phyloP scores from a whole-genome alignment of 495 filamentous ascomycete genomes.

The Penicillium bialowiezense region DNA sequence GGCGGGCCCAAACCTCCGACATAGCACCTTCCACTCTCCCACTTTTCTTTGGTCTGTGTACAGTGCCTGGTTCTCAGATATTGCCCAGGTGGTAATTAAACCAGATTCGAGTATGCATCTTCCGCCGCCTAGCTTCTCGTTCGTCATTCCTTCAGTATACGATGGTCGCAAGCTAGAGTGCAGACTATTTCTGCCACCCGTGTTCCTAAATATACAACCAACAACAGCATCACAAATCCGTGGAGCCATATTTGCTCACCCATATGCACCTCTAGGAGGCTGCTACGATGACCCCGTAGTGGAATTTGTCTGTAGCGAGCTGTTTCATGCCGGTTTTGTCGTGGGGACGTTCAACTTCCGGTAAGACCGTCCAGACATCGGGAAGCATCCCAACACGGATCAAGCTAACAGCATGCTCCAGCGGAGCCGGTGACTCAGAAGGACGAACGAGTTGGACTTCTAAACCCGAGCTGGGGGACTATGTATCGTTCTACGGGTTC shows the following conservation, averaged over 20 bases:
- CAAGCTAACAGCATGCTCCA: conserved; percentile 26
- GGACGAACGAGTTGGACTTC: conserved; percentile 84
- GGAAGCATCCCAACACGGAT: too few species aligned
- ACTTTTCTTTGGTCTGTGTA: too few species aligned
- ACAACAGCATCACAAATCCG: conserved; percentile 41
- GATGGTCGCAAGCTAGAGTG: conserved; percentile 73
- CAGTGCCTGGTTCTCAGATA: too few species aligned
- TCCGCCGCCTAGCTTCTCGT: conserved; percentile 61
- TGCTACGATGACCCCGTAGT: conserved; percentile 82
- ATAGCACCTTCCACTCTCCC: too few species aligned
- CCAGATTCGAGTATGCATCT: conserved; percentile 23
- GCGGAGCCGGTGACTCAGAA: conserved; percentile 73
- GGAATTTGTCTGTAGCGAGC: conserved; percentile 53
- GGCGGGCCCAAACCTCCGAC: too few species aligned
- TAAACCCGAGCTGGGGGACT: conserved; percentile 76
- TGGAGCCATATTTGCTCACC: conserved; percentile 83
- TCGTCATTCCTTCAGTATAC: conserved; percentile 80
- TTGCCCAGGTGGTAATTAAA: too few species aligned
- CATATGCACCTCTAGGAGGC: conserved; percentile 85
- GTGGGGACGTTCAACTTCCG: conserved; percentile 93
- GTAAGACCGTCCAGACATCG: conserved; percentile 42
- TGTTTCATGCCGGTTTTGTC: conserved; percentile 66
- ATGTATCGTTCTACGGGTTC: conserved; percentile 74
- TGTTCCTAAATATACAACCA: conserved; percentile 26
- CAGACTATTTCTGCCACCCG: conserved; percentile 69